Evolutionary conservation across 768 basidiomycete species (phyloP), one percentile per base, ranked within the genome.

Genomic region (Pulveroboletus sp.): DNA sequence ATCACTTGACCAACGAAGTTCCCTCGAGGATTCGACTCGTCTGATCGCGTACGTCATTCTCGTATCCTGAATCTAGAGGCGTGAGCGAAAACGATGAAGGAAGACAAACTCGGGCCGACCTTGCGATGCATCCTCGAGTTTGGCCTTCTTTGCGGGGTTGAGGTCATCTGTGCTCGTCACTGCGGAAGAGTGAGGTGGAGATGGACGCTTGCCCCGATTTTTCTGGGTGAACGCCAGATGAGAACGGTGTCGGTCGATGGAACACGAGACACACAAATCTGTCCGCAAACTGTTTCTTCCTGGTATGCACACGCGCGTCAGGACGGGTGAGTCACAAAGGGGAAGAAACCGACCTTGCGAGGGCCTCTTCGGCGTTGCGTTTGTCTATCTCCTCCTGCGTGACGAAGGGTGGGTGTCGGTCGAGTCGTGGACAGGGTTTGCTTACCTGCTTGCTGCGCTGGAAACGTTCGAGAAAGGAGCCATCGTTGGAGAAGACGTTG

Each of bases 401-500:
- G 43, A n/a, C 16, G 42, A 7, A 3, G 14, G 1, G 19, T 8
- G 19, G 29, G 44, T 27, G 17, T 16, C 17, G 5, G 19, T 31
- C 23, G n/a, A 14, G 20, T 17, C 8, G 34, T 27, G 8, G 35
- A 23, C 6, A 2, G 23, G 12, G n/a, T 7, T 13, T 19, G 57
- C 70, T 39, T 55, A 80, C 84, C 77, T 73, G 76, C 67, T 76
- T 78, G 40, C 71, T 68, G 26, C 78, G 76, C 64, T 82, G 79
- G 59, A 85, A 76, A 10, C 82, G 75, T 56, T 85, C 77, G 47
- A 85, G 68, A 63, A 85, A 86, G 9, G 82, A 83, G 8, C 84
- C 84, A 56, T 85, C 84, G 61, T 85, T 78, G 47, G 82, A 74
- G 62, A 86, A 86, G 19, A 85, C 76, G 61, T 85, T 86, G 41